Evolutionary conservation across 2,329 filamentous ascomycete species (phyloP).

Genomic region (Dothideomycetes sp.): DNA sequence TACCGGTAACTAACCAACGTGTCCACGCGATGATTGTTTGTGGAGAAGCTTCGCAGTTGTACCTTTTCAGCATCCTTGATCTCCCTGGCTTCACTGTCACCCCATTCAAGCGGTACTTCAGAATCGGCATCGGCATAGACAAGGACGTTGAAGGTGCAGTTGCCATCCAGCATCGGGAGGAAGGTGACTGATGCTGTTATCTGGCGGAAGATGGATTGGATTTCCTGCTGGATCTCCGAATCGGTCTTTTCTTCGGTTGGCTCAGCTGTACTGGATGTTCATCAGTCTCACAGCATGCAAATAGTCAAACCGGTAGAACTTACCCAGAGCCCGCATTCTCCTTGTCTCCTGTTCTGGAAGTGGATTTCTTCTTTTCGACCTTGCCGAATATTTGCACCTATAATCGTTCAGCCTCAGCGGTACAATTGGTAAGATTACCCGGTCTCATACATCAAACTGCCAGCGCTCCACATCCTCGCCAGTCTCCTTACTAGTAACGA

Average conservation of each 20-base stretch:
- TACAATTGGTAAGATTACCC: neutral
- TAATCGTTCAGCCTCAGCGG: constrained; percentile 28
- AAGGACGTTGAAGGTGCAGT: constrained; percentile 97
- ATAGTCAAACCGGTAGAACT: constrained; percentile 13
- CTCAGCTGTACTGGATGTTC: constrained; percentile 6
- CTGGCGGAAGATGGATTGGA: constrained; percentile 92
- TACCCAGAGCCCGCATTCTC: constrained; percentile 56
- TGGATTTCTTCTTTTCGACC: constrained; percentile 32
- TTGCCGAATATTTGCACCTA: constrained; percentile 48
- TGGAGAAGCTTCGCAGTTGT: constrained; percentile 90
- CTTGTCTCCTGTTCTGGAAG: constrained; percentile 41
- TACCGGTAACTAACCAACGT: constrained; percentile 85
- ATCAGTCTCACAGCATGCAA: neutral
- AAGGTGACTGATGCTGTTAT: constrained; percentile 98
- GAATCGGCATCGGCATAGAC: constrained; percentile 96
- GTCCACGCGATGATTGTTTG: constrained; percentile 84
- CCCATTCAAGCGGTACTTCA: constrained; percentile 96
- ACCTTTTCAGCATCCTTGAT: constrained; percentile 91
- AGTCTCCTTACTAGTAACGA: constrained; percentile 94
- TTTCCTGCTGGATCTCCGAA: constrained; percentile 86
- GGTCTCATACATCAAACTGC: constrained; percentile 73
- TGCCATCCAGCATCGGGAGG: constrained; percentile 80
- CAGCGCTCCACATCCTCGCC: constrained; percentile 93
- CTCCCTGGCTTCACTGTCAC: constrained; percentile 95
- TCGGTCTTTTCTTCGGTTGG: constrained; percentile 65